Base-by-base conservation (phyloP, 768 basidiomycete genomes). In the Psilocybe azurescens region DNA sequence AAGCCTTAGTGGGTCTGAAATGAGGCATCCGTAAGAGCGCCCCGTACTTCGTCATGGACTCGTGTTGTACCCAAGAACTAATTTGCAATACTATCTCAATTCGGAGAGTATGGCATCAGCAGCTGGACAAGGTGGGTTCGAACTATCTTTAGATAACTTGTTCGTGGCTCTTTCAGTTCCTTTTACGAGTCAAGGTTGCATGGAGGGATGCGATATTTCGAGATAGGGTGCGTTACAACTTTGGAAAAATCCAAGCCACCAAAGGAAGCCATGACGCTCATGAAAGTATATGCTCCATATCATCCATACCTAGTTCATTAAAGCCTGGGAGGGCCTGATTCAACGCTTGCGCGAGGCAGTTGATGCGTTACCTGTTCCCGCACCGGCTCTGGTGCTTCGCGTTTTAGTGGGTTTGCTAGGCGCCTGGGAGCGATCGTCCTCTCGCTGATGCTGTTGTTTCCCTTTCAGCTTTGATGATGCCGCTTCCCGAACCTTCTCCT, bases 341-440 rank as follows among this genome's bases (percentile, higher is more conserved):
- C 32, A 61, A 33, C 54, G 60, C 47, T 33, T 62, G 32, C 61
- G 61, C n/a, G 56, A 10, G 38, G 56, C 48, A 51, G 53, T 39
- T 39, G 60, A 51, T 56, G 60, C 48, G 46, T n/a, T 52, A 11
- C 32, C 53, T 53, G 51, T 16, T 48, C 56, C 39, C 38, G 58
- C 57, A 33, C 58, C 62, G 16, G 61, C 38, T 53, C 60, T 63
- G 5, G 63, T 63, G 59, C 70, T 70, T 68, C 71, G 60, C 50
- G 65, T 70, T 63, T 65, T 69, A 59, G 65, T 67, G 58, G 61
- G 46, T 58, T 63, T 70, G 53, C 49, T 68, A 53, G 67, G 54
- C 56, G 66, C 63, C 61, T 70, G 70, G 65, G 68, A 62, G 28
- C 70, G 74, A 68, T 75, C 74, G 55, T 77, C 75, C 38, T 58